Percentiles rank a stretch among this genome's conserved stretches.
These are phyloP conservation scores for Parafenestella ontariensis DNA, from an alignment of 2,329 filamentous ascomycete species.

Conservation along the genomic window DNA sequence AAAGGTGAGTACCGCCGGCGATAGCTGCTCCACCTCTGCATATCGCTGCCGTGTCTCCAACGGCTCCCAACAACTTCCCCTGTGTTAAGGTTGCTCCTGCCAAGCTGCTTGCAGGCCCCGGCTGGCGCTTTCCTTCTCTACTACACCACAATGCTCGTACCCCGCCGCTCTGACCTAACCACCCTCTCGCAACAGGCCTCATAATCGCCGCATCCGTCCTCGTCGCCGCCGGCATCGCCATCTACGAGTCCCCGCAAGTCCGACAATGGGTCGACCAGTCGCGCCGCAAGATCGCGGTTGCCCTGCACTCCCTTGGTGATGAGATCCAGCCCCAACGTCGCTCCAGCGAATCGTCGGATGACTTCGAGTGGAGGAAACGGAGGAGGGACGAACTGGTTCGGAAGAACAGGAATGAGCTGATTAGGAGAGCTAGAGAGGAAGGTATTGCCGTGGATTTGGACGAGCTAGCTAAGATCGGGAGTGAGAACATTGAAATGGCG, in stretches of 20 bases:
- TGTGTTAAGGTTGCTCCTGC: constrained; percentile 19
- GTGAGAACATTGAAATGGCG: constrained; percentile 32
- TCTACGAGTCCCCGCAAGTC: constrained; percentile 69
- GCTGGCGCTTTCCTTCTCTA: constrained; percentile 20
- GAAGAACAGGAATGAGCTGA: constrained; percentile 46
- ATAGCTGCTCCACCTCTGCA: constrained; percentile 29
- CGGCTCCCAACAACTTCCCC: constrained; percentile 1
- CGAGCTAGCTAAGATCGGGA: constrained; percentile 46
- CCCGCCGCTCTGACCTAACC: constrained; percentile 34
- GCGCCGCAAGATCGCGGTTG: constrained; percentile 66
- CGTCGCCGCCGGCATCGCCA: constrained; percentile 67
- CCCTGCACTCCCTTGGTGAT: constrained; percentile 66
- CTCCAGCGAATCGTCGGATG: constrained; percentile 41
- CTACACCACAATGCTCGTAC: constrained; percentile 4
- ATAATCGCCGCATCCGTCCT: constrained; percentile 68
- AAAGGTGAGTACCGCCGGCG: constrained; percentile 41
- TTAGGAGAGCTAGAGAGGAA: constrained; percentile 46
- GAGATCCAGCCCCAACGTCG: constrained; percentile 58
- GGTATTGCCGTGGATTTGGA: constrained; percentile 52
- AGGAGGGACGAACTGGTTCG: constrained; percentile 43
- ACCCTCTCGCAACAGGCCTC: constrained; percentile 57
- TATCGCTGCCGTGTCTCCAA: constrained; percentile 29
- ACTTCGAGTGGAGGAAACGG: constrained; percentile 40
- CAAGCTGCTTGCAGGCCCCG: constrained; percentile 45
- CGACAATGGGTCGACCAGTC: constrained; percentile 68